Evolutionary conservation across 257 asterid species (phyloP).

Genomic region (Echites panduratus): DNA sequence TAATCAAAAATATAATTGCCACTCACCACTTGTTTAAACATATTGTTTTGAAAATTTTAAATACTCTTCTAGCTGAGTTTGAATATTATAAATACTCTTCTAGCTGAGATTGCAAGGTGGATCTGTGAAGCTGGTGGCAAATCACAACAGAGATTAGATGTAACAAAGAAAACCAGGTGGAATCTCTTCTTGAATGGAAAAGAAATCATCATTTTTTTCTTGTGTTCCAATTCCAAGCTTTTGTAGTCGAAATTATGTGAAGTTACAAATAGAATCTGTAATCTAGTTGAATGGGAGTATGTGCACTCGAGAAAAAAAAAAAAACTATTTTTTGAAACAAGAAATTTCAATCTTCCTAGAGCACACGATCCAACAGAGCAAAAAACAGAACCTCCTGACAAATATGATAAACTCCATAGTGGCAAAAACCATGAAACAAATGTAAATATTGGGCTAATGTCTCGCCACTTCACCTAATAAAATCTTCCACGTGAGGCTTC

Average conservation of each 20-base stretch:
- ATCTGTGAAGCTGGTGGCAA: slow-evolving; percentile 6
- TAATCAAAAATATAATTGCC: too few relatives aligned
- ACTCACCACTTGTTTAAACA: too few relatives aligned
- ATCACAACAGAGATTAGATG: background rate
- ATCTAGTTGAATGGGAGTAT: background rate
- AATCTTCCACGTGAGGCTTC: too few relatives aligned
- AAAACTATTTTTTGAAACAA: background rate
- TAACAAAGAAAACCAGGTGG: background rate
- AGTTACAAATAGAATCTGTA: background rate
- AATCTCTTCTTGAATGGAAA: background rate
- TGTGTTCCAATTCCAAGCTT: background rate
- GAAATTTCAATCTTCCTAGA: background rate
- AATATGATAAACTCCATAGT: background rate
- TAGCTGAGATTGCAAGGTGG: slow-evolving; percentile 57
- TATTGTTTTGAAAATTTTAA: too few relatives aligned
- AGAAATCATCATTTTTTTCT: background rate
- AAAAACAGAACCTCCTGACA: background rate
- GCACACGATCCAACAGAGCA: background rate
- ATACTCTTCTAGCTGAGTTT: too few relatives aligned
- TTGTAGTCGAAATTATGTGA: background rate
- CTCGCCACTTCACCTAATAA: too few relatives aligned
- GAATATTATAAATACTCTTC: too few relatives aligned
- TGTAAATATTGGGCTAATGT: too few relatives aligned
- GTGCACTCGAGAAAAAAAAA: too few relatives aligned
- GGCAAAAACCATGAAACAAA: background rate